Evolutionary conservation across 257 asterid species (phyloP).

Genomic region (Anisodus tanguticus): DNA sequence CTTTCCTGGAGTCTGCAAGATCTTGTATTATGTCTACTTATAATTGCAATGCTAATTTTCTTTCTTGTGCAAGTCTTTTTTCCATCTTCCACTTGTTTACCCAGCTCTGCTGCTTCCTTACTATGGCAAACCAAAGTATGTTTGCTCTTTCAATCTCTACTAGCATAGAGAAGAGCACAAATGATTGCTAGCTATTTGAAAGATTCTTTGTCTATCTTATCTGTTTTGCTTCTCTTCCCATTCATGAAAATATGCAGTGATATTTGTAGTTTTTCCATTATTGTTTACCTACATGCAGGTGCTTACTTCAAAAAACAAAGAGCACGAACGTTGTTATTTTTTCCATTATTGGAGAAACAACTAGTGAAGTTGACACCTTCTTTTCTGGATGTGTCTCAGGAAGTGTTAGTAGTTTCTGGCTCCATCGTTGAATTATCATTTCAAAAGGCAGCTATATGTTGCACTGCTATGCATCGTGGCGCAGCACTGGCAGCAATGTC

Average conservation of each 20-base stretch:
- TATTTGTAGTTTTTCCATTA: background rate
- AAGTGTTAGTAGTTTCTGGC: slow-evolving; percentile 75
- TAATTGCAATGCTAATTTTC: background rate
- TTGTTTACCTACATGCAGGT: slow-evolving; percentile 12
- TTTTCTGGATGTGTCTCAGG: slow-evolving; percentile 50
- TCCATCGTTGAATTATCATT: slow-evolving; percentile 76
- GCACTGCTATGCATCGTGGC: slow-evolving; percentile 95
- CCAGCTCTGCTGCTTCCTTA: background rate
- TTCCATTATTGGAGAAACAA: background rate
- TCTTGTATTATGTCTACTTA: background rate
- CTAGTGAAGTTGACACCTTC: slow-evolving; percentile 10
- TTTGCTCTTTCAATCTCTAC: background rate
- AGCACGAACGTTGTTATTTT: background rate
- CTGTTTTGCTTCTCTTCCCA: slow-evolving; percentile 19
- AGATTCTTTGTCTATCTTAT: background rate
- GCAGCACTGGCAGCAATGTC: slow-evolving; percentile 94
- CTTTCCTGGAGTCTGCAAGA: background rate
- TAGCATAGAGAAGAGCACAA: background rate
- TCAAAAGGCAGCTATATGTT: slow-evolving; percentile 88
- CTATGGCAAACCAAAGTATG: background rate
- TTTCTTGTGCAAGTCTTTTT: background rate
- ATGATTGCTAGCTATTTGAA: background rate
- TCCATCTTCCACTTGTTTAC: slow-evolving; percentile 4
- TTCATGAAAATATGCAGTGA: slow-evolving; percentile 7
- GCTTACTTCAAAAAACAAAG: background rate